These are phyloP conservation scores for Lachnellula arida DNA, from an alignment of 2,329 filamentous ascomycete genomes.

Conservation along the genomic window DNA sequence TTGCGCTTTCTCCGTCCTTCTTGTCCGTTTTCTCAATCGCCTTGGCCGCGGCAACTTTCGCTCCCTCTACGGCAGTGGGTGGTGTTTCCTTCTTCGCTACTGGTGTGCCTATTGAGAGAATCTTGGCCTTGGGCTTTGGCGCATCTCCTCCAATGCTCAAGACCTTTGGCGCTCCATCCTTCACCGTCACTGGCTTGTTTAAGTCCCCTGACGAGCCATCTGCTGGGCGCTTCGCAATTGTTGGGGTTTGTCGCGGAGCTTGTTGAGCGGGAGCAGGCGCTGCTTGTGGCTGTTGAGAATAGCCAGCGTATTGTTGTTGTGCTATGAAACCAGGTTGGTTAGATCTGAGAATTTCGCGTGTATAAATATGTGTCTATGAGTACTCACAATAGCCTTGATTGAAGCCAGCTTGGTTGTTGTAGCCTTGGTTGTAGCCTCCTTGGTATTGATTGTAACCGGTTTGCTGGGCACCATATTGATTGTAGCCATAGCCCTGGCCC, in stretches of 20 bases:
- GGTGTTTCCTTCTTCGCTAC: conserved; percentile 46
- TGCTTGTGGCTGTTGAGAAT: conserved; percentile 47
- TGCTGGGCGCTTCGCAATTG: conserved; percentile 60
- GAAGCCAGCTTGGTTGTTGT: background rate
- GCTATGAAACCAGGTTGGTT: conserved; percentile 27
- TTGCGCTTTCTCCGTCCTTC: conserved; percentile 42
- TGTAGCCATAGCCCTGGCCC: conserved; percentile 40
- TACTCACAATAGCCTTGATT: too few relatives aligned
- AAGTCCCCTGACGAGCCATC: conserved; percentile 42
- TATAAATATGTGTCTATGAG: background rate
- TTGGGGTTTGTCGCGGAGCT: conserved; percentile 45
- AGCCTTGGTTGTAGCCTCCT: conserved; percentile 18
- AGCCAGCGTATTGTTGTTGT: conserved; percentile 50
- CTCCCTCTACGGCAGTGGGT: conserved; percentile 59
- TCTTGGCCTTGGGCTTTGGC: conserved; percentile 56
- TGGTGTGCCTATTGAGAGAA: conserved; percentile 67
- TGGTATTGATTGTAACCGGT: conserved; percentile 36
- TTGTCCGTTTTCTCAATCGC: conserved; percentile 92
- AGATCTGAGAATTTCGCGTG: background rate
- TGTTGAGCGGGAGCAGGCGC: conserved; percentile 35
- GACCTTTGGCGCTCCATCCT: conserved; percentile 58
- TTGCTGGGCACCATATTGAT: conserved; percentile 38
- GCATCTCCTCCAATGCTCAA: conserved; percentile 58
- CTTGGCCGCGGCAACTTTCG: conserved; percentile 82
- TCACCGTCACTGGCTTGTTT: conserved; percentile 49